These are phyloP conservation scores for Claviceps lovelessii DNA, from an alignment of 2,329 filamentous ascomycete genomes.

Conservation along the genomic window DNA sequence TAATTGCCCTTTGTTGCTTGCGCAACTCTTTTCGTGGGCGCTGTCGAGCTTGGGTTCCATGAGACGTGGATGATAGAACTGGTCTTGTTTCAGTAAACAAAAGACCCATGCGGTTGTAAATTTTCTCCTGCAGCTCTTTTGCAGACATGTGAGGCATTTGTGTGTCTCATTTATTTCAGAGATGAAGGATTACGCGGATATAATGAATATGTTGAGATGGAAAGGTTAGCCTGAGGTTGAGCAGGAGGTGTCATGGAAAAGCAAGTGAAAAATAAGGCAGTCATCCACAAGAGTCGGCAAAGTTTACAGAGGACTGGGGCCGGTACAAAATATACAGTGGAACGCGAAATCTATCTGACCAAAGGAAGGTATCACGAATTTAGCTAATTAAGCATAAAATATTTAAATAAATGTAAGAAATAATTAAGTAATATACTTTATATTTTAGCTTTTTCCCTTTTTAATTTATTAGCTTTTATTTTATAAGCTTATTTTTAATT, in stretches of 20 bases:
- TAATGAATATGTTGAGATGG: neutral
- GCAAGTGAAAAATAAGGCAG: neutral
- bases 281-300: no score
- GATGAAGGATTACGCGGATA: neutral
- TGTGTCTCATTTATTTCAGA: neutral
- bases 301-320: no score
- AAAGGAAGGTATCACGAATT: no score
- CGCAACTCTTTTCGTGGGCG: slow-evolving; percentile 47
- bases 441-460: no score
- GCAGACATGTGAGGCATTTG: slow-evolving; percentile 14
- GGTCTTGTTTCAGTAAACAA: slow-evolving; percentile 4
- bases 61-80: neutral
- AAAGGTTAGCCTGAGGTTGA: no score
- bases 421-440: no score
- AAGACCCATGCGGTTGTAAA: slow-evolving; percentile 24
- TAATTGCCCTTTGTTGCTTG: slow-evolving; percentile 49
- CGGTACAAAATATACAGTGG: no score
- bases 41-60: slow-evolving; percentile 1
- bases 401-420: no score
- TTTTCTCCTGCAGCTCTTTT: slow-evolving; percentile 22
- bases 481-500: no score
- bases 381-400: no score
- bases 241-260: neutral
- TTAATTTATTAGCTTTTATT: no score
- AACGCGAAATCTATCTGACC: no score